Evolutionary conservation across 768 basidiomycete species (phyloP), one percentile per base, ranked within the genome.

Genomic region (Tubosaeta brunneosetosa): DNA sequence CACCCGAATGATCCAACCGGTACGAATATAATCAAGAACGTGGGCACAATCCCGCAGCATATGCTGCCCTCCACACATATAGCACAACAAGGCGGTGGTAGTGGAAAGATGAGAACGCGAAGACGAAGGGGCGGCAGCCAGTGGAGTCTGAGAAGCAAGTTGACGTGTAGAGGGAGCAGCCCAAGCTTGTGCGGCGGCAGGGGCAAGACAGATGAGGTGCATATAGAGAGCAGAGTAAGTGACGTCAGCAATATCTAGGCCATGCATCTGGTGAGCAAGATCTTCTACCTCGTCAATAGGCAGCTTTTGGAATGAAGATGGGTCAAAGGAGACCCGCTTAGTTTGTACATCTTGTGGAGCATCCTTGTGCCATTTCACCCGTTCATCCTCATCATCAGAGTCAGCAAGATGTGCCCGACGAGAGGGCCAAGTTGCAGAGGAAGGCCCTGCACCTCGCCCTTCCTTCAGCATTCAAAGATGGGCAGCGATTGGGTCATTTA

Each of bases 161-260:
- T 47, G 47, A 3, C 22, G 14, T 1, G 22, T 27, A 8, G 47
- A 26, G n/a, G 10, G 33, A 6, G n/a, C 4, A 14, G 54, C 17
- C 44, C 52, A 54, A 0, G 40, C 48, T 29, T 55, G 34, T 6
- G 46, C 47, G 1, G 34, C 42, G 6, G 50, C 49, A 13, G 49
- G 53, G 2, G 47, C 42, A 1, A 58, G 17, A 22, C 45, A 49
- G 1, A 29, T 6, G 0, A 57, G 49, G 3, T 1, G 6, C 0
- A 27, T 57, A 22, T 51, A 57, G 3, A 46, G 48, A 1, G 27
- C 43, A 1, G 43, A 29, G n/a, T 55, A 58, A 0, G 43, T 17
- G 1, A 9, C 4, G 13, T 55, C 33, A 1, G 34, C 25, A 8
- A 58, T 38, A 10, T 52, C 25, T 0, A 58, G 32, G 0, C 11